Percentiles rank a stretch among this genome's conserved stretches.
Conservation (phyloP, 345 rosid genomes). For the Acer yangbiense region DNA sequence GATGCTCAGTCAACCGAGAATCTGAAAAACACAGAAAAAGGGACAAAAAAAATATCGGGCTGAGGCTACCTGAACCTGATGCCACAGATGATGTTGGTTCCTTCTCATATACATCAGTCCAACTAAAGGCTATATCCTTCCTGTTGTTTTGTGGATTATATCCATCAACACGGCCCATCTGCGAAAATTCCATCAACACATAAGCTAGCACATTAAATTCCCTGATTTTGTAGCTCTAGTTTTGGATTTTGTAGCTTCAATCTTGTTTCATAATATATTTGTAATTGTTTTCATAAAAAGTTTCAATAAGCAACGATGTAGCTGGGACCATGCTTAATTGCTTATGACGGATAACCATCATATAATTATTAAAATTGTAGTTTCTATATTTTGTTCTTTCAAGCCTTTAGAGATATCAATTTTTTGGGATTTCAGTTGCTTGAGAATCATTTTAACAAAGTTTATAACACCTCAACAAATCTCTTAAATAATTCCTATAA, state of each 20-base stretch:
- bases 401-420: not conserved
- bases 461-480: not conserved
- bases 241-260: not conserved
- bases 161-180: conserved; percentile 79
- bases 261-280: not conserved
- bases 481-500: not conserved
- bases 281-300: not conserved
- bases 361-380: not conserved
- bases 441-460: not conserved
- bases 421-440: not conserved
- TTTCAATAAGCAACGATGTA: not conserved
- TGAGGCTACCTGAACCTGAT: conserved; percentile 54
- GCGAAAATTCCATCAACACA: conserved; percentile 27
- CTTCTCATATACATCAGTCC: conserved; percentile 71
- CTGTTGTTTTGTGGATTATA: conserved; percentile 49
- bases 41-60: not conserved
- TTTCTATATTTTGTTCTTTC: not conserved
- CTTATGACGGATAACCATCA: not conserved
- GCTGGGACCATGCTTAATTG: not conserved
- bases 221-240: not conserved
- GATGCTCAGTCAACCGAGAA: not conserved
- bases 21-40: not conserved
- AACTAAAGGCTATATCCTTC: conserved; percentile 62
- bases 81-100: conserved; percentile 31
- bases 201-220: not conserved